These are phyloP conservation scores for Noccaea bulbosa DNA, from an alignment of 345 rosid species.

Conservation along the genomic window DNA sequence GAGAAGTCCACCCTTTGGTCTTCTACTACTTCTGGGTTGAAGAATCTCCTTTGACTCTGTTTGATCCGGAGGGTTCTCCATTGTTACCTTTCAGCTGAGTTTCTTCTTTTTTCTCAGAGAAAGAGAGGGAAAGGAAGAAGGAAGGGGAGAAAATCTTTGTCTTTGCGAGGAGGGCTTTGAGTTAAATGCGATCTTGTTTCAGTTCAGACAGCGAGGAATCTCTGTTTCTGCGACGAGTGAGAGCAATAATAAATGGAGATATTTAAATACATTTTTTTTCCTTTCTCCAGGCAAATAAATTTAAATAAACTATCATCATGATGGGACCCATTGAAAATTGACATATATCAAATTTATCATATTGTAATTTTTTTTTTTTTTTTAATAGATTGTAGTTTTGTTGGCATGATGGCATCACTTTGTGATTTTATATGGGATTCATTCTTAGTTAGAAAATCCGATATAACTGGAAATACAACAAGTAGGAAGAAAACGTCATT, in stretches of 20 bases:
- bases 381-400: neutral
- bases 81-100: constrained; percentile 16
- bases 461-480: neutral
- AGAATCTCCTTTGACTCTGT: constrained; percentile 37
- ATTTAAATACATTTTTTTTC: constrained; percentile 17
- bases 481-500: constrained; percentile 12
- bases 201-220: constrained; percentile 52
- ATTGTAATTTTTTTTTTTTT: neutral
- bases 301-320: neutral
- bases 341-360: neutral
- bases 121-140: neutral
- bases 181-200: constrained; percentile 41
- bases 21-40: constrained; percentile 32
- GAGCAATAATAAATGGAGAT: constrained; percentile 42
- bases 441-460: neutral
- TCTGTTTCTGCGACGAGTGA: constrained; percentile 48
- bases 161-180: constrained; percentile 39
- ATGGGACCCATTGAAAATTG: neutral
- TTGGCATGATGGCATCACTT: neutral
- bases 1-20: constrained; percentile 65
- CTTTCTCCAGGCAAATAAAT: constrained; percentile 10
- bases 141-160: constrained; percentile 43
- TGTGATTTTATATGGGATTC: neutral
- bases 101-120: neutral
- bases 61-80: constrained; percentile 54